These are phyloP conservation scores for Aspergillus campestris DNA, from an alignment of 495 filamentous ascomycete species.

Conservation along the genomic window DNA sequence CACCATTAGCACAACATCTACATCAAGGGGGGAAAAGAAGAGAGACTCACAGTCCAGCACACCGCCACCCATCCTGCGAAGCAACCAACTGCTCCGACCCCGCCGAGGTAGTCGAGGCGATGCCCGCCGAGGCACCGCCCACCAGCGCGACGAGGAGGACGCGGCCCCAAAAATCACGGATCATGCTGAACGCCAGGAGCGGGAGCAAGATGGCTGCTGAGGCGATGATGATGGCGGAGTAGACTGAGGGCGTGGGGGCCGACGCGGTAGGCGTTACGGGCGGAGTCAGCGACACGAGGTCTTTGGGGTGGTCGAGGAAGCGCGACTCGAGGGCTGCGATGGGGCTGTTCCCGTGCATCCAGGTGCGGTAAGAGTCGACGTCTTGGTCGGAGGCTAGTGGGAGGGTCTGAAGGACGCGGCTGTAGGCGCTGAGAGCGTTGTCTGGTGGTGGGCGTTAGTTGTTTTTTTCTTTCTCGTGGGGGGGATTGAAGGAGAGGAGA, in stretches of 20 bases:
- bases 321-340: slow-evolving; percentile 57
- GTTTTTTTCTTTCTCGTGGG: too few species aligned
- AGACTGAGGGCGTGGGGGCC: slow-evolving; percentile 20
- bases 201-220: slow-evolving; percentile 49
- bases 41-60: slow-evolving; percentile 27
- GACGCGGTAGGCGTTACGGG: slow-evolving; percentile 11
- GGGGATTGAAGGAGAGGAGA: not conserved
- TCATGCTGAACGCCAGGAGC: slow-evolving; percentile 49
- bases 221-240: slow-evolving; percentile 43
- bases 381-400: slow-evolving; percentile 47
- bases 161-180: slow-evolving; percentile 43
- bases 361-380: slow-evolving; percentile 55
- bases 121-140: slow-evolving; percentile 27
- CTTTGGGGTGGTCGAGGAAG: slow-evolving; percentile 57
- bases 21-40: not conserved
- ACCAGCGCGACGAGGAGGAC: slow-evolving; percentile 42
- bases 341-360: slow-evolving; percentile 53
- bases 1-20: slow-evolving; percentile 3
- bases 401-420: slow-evolving; percentile 48
- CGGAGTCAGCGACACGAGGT: slow-evolving; percentile 52
- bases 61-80: slow-evolving; percentile 35
- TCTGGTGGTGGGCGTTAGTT: slow-evolving; percentile 33
- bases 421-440: slow-evolving; percentile 60
- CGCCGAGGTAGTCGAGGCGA: slow-evolving; percentile 30
- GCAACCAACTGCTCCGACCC: slow-evolving; percentile 29